A percentile compares a stretch with the other conserved stretches of the same genome.
Evolutionary conservation across 768 basidiomycete species (phyloP).

Genomic region (Suillus subaureus): DNA sequence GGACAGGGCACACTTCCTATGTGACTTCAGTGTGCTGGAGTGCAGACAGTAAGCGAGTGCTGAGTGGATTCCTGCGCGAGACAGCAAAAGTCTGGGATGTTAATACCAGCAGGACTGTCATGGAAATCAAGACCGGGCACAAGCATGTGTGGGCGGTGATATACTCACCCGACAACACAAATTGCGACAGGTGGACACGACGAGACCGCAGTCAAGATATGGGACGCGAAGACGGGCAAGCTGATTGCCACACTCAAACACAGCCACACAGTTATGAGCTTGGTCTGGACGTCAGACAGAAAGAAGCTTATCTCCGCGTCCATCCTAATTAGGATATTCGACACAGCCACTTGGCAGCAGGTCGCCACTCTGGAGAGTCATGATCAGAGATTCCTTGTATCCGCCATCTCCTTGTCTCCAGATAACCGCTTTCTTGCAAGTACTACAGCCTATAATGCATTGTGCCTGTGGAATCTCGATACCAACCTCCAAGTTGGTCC

Average conservation of each 20-base stretch:
- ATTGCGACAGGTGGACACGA: not conserved
- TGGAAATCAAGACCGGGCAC: not conserved
- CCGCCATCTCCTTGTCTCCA: not conserved
- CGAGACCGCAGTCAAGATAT: not conserved
- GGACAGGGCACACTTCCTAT: not conserved
- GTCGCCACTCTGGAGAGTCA: not conserved
- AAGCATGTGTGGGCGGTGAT: not conserved
- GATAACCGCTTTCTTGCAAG: too few relatives aligned
- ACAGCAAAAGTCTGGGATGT: not conserved
- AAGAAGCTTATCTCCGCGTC: not conserved
- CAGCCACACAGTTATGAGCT: accelerated
- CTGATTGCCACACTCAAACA: not conserved
- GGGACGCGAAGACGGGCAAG: not conserved
- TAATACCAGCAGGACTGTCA: not conserved
- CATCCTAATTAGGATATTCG: too few relatives aligned
- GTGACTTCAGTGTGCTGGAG: not conserved
- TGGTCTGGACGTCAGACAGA: not conserved
- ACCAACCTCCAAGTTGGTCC: not conserved
- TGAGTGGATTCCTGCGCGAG: not conserved
- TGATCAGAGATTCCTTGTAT: too few relatives aligned
- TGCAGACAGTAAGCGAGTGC: not conserved
- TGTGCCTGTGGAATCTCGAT: not conserved
- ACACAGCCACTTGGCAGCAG: too few relatives aligned
- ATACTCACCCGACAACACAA: not conserved
- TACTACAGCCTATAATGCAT: too few relatives aligned